A percentile compares a stretch with the other conserved stretches of the same genome.
phyloP scores from a whole-genome alignment of 2,329 filamentous ascomycete species.

The Diaporthe vexans region DNA sequence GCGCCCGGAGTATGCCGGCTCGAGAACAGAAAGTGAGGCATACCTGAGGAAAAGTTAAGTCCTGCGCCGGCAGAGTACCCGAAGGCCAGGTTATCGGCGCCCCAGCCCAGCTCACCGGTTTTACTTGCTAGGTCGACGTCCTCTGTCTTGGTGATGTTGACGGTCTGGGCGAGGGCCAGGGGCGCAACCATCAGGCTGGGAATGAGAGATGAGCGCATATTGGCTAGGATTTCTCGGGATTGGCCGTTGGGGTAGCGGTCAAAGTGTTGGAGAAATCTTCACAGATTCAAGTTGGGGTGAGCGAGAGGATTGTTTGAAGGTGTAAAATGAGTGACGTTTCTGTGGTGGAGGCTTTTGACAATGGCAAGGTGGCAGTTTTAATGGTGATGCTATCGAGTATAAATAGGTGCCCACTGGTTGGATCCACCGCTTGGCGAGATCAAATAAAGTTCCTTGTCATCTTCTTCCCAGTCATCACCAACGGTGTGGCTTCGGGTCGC shows the following conservation, averaged over 20 bases:
- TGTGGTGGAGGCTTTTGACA: neutral
- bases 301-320: neutral
- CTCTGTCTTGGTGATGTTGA: constrained; percentile 30
- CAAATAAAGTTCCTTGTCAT: constrained; percentile 10
- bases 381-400: neutral
- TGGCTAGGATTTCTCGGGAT: neutral
- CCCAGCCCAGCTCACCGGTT: constrained; percentile 24
- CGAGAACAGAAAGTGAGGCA: neutral
- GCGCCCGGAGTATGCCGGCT: neutral
- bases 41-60: constrained; percentile 23
- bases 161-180: neutral
- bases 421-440: constrained; percentile 16
- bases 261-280: too few species aligned
- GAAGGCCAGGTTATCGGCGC: constrained; percentile 16
- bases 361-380: neutral
- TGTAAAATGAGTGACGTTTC: constrained; percentile 2
- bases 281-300: neutral
- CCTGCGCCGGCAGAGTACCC: constrained; percentile 29
- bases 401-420: constrained; percentile 19
- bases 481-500: neutral
- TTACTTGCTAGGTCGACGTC: constrained; percentile 11
- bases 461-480: neutral
- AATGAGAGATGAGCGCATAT: neutral
- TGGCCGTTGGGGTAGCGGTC: neutral
- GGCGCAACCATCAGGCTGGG: constrained; percentile 20